phyloP scores from a whole-genome alignment of 2,329 filamentous ascomycete genomes.

The Aspergillus pseudonomiae region DNA sequence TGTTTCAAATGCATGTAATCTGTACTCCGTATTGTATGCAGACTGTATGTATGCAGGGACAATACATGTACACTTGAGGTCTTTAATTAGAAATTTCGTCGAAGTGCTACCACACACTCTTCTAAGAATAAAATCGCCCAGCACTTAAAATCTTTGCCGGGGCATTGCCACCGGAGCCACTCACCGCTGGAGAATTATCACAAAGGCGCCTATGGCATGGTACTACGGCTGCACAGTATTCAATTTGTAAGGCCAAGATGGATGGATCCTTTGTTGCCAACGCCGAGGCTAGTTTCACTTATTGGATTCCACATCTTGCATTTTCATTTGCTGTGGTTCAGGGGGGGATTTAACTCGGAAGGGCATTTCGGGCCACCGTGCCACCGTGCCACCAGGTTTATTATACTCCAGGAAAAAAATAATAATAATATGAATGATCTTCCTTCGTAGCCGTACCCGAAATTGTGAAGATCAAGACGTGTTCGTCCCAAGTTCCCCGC shows the following conservation, averaged over 20 bases:
- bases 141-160: background rate
- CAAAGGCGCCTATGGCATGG: background rate
- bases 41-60: background rate
- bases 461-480: background rate
- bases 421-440: background rate
- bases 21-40: background rate
- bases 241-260: background rate
- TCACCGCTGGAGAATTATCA: background rate
- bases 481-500: background rate
- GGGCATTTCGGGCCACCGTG: background rate
- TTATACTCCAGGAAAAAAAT: background rate
- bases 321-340: conserved; percentile 1
- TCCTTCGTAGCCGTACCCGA: background rate
- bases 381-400: background rate
- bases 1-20: background rate
- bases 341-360: background rate
- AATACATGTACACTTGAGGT: background rate
- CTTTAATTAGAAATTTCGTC: background rate
- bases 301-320: background rate
- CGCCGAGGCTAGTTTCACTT: conserved; percentile 3
- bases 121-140: conserved; percentile 1
- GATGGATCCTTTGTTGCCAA: conserved; percentile 4
- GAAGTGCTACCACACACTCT: background rate
- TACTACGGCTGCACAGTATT: background rate
- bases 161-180: background rate